Evolutionary conservation across 1,284 basidiomycete species (phyloP).

Genomic region (Apiotrichum veenhuisii): DNA sequence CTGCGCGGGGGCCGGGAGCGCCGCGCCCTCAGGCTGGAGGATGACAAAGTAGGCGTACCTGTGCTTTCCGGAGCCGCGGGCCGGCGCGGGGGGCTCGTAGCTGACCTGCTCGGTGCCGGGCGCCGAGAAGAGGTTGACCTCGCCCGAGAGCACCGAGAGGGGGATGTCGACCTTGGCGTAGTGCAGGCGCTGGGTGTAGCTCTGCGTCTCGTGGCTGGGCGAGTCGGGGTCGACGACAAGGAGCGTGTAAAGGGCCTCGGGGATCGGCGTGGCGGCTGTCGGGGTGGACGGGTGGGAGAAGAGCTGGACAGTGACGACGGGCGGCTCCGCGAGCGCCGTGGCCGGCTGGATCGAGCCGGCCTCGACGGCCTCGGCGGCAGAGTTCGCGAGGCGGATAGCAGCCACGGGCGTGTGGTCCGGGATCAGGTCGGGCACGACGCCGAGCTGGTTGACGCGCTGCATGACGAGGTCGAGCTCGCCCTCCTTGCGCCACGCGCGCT

Average conservation of each 20-base stretch:
- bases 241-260: slow-evolving; percentile 77
- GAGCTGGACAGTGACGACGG: slow-evolving; percentile 22
- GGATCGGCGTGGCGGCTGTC: slow-evolving; percentile 56
- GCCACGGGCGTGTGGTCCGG: slow-evolving; percentile 64
- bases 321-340: slow-evolving; percentile 51
- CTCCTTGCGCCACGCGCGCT: slow-evolving; percentile 78
- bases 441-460: slow-evolving; percentile 86
- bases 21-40: slow-evolving; percentile 22
- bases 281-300: slow-evolving; percentile 28
- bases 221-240: slow-evolving; percentile 85
- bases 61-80: slow-evolving; percentile 35
- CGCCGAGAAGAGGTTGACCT: slow-evolving; percentile 44
- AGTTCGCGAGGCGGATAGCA: slow-evolving; percentile 28
- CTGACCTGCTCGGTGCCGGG: slow-evolving; percentile 30
- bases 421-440: slow-evolving; percentile 81
- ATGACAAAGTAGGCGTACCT: slow-evolving; percentile 38
- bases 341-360: slow-evolving; percentile 66
- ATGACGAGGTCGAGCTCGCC: slow-evolving; percentile 82
- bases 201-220: slow-evolving; percentile 63
- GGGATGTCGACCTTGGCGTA: slow-evolving; percentile 85
- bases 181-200: slow-evolving; percentile 74
- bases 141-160: slow-evolving; percentile 60
- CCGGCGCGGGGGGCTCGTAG: slow-evolving; percentile 43
- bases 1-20: slow-evolving; percentile 4
- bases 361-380: slow-evolving; percentile 57